These are phyloP conservation scores for grape (Vitis vinifera) DNA, from an alignment of 164 flowering plant species.

Conservation along the genomic window DNA sequence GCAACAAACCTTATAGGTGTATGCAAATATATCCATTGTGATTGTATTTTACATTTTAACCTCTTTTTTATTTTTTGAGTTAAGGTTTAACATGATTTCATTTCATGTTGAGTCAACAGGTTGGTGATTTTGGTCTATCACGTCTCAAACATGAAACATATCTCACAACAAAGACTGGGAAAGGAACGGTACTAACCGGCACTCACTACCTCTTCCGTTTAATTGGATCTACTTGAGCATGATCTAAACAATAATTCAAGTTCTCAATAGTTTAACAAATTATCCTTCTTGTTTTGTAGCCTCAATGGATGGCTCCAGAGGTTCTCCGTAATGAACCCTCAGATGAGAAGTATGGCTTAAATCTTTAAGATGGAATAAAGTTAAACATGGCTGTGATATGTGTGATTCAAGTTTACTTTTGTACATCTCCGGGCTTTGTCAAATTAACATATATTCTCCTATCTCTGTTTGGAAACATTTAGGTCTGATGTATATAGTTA, in stretches of 20 bases:
- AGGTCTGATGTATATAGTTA: slow-evolving; percentile 96
- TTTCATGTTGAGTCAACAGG: slow-evolving; percentile 41
- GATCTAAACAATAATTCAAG: neutral
- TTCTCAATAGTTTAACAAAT: neutral
- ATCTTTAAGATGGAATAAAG: neutral
- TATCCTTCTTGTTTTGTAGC: slow-evolving; percentile 48
- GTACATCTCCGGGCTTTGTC: neutral
- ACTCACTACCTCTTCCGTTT: neutral
- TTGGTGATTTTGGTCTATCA: slow-evolving; percentile 97
- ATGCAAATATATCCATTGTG: neutral
- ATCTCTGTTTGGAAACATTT: slow-evolving; percentile 8
- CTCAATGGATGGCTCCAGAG: slow-evolving; percentile 99
- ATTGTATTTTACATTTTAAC: neutral
- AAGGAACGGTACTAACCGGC: slow-evolving; percentile 78
- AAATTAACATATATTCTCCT: neutral
- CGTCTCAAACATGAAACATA: slow-evolving; percentile 85
- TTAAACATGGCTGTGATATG: neutral
- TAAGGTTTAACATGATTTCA: neutral
- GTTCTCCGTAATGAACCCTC: slow-evolving; percentile 94
- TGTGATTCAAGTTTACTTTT: neutral
- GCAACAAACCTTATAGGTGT: neutral
- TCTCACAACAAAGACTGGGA: slow-evolving; percentile 79
- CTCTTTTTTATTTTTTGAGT: neutral
- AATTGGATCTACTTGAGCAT: neutral
- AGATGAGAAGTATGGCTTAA: slow-evolving; percentile 83